phyloP scores from a whole-genome alignment of 2,329 filamentous ascomycete species.

The Colletotrichum navitas region DNA sequence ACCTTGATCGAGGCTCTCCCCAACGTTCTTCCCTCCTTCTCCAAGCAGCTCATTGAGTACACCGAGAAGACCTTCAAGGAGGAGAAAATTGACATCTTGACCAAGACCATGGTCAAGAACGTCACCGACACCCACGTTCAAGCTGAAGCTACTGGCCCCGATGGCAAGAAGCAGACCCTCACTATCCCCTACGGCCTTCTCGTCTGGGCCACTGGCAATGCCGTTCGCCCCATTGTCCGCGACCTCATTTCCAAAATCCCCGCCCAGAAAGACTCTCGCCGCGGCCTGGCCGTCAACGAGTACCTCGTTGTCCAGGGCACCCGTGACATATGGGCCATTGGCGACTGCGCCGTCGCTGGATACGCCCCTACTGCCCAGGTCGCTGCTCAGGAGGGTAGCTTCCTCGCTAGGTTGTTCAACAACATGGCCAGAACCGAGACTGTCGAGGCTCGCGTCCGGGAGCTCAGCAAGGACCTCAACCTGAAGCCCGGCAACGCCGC shows the following conservation, averaged over 20 bases:
- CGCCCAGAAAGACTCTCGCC: conserved; percentile 93
- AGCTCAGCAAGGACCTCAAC: conserved; percentile 74
- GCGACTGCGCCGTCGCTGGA: conserved; percentile 96
- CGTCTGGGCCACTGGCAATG: conserved; percentile 98
- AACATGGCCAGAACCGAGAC: conserved; percentile 96
- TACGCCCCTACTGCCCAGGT: conserved; percentile 99
- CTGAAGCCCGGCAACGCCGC: conserved; percentile 75
- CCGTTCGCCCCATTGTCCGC: conserved; percentile 87
- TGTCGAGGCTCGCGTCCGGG: conserved; percentile 80
- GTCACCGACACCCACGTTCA: conserved; percentile 94
- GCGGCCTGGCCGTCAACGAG: conserved; percentile 96
- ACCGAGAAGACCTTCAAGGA: conserved; percentile 99
- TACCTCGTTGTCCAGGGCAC: conserved; percentile 98
- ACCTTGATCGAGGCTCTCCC: conserved; percentile 97
- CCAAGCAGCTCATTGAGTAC: conserved; percentile 99
- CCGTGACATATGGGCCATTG: conserved; percentile 97
- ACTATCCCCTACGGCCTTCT: conserved; percentile 93
- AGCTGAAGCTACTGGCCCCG: conserved; percentile 83
- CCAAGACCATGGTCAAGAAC: conserved; percentile 99
- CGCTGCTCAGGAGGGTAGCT: conserved; percentile 93
- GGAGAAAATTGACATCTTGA: conserved; percentile 96
- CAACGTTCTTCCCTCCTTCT: conserved; percentile 97
- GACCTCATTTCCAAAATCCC: conserved; percentile 94
- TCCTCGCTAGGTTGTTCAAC: conserved; percentile 96
- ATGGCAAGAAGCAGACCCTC: conserved; percentile 86